Conservation (phyloP, 495 filamentous ascomycete genomes). For the Cryomyces antarcticus region DNA sequence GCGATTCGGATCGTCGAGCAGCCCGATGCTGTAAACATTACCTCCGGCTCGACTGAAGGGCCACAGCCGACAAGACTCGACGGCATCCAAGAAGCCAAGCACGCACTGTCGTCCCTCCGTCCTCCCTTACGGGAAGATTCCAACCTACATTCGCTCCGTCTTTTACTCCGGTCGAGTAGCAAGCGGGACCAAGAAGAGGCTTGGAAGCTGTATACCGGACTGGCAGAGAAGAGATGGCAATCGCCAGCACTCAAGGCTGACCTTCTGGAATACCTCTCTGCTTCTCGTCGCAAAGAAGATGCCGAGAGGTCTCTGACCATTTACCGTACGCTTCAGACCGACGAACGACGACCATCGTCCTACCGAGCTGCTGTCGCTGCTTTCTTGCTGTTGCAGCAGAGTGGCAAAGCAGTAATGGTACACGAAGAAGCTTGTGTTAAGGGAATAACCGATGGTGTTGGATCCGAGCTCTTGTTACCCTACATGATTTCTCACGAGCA, state of each 20-base stretch:
- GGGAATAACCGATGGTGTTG: no score
- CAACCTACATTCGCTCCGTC: not conserved
- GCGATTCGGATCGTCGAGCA: no score
- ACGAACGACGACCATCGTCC: no score
- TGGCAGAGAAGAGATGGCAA: not conserved
- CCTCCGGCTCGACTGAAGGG: not conserved
- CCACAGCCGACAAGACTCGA: not conserved
- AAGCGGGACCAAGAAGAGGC: not conserved
- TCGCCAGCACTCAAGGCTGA: conserved; percentile 3
- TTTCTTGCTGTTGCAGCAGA: no score
- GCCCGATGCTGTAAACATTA: no score
- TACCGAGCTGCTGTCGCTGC: no score
- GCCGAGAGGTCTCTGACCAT: not conserved
- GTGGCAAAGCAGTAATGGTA: no score
- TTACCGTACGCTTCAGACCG: no score
- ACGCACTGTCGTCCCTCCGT: not conserved
- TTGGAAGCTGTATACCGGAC: not conserved
- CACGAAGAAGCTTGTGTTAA: no score
- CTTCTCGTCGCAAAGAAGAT: not conserved
- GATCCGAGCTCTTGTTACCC: no score
- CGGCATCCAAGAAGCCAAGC: not conserved
- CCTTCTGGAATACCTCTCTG: conserved; percentile 14
- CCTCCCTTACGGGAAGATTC: not conserved
- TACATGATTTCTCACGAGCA: no score
- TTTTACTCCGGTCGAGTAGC: not conserved